phyloP scores from a whole-genome alignment of 2,329 filamentous ascomycete species.

The Claviceps sp. region DNA sequence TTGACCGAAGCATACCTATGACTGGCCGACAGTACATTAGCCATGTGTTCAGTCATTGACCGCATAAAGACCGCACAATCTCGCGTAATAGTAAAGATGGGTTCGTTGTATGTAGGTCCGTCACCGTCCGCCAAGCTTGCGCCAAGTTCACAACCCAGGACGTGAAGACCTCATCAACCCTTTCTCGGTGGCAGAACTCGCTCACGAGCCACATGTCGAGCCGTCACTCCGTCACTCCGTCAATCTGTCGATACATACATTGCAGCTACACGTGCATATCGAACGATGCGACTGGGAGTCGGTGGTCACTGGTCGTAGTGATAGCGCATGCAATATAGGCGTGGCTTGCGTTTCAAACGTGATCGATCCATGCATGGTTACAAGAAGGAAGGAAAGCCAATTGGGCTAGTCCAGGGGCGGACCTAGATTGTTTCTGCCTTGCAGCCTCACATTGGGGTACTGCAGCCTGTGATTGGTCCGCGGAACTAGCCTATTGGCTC shows the following conservation, averaged over 20 bases:
- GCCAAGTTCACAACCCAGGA: too few relatives aligned
- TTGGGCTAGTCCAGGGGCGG: neutral
- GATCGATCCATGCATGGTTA: too few relatives aligned
- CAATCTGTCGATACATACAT: too few relatives aligned
- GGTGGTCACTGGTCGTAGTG: neutral
- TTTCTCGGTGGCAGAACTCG: neutral
- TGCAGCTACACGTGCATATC: neutral
- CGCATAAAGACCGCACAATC: neutral
- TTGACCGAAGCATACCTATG: too few relatives aligned
- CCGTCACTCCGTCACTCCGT: too few relatives aligned
- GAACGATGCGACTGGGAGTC: neutral
- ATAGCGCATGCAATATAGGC: neutral
- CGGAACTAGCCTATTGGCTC: constrained; percentile 3
- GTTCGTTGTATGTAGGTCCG: too few relatives aligned
- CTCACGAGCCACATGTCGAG: neutral
- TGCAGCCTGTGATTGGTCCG: constrained; percentile 16
- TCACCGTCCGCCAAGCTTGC: too few relatives aligned
- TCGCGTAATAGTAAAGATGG: too few relatives aligned
- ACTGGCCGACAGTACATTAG: too few relatives aligned
- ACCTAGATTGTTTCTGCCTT: constrained; percentile 21
- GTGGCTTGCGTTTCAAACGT: neutral
- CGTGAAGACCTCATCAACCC: too few relatives aligned
- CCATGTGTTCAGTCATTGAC: neutral
- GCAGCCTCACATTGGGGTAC: constrained; percentile 18
- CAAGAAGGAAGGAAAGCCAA: too few relatives aligned